A percentile compares a stretch with the other conserved stretches of the same genome.
These are phyloP conservation scores for Laetiporus sulphureus DNA, from an alignment of 1,284 basidiomycete species.

Conservation along the genomic window DNA sequence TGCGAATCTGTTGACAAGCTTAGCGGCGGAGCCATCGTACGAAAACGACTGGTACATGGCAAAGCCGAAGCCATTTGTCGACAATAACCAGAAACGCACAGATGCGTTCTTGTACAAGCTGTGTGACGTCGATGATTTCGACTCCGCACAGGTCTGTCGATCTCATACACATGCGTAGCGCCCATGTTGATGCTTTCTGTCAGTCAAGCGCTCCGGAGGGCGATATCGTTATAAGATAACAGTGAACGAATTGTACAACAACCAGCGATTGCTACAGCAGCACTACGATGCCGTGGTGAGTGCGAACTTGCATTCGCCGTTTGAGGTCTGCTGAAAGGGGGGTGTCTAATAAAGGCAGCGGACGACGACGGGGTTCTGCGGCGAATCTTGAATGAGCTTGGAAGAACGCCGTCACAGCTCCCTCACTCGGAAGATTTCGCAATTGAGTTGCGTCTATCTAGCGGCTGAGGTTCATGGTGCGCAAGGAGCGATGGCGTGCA, in stretches of 20 bases:
- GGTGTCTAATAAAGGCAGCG: no score
- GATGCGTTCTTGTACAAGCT: conserved; percentile 1
- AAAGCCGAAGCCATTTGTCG: background rate
- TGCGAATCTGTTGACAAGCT: background rate
- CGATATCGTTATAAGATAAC: background rate
- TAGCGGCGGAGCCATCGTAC: background rate
- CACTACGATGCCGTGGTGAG: background rate
- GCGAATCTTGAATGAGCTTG: background rate
- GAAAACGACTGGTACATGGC: background rate
- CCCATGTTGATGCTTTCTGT: background rate
- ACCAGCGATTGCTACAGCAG: background rate
- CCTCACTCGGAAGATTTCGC: background rate
- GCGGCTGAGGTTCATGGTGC: background rate
- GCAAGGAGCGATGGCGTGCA: background rate
- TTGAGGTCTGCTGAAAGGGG: no score
- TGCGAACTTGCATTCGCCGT: no score
- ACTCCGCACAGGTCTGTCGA: background rate
- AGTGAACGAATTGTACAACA: background rate
- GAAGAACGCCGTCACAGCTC: background rate
- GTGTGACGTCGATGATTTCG: background rate
- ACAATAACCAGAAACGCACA: background rate
- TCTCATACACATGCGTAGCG: background rate
- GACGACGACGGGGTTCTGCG: background rate
- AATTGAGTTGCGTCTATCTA: background rate
- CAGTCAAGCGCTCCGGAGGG: background rate